Conservation (phyloP, 2,329 filamentous ascomycete genomes). For the Fusarium compactum region DNA sequence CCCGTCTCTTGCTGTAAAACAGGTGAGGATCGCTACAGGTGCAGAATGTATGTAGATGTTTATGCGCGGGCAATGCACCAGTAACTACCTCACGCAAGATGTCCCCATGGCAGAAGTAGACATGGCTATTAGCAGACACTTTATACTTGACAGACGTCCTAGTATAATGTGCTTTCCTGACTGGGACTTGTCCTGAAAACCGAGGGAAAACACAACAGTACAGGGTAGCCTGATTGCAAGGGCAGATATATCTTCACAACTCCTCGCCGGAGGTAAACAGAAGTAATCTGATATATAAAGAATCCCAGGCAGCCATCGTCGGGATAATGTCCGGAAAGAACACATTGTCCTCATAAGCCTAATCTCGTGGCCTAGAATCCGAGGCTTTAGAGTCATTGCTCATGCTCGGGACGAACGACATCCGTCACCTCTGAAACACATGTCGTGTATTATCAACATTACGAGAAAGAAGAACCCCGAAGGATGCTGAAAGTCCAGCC, state of each 20-base stretch:
- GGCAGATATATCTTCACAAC: neutral
- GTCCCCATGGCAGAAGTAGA: no score
- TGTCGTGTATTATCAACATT: neutral
- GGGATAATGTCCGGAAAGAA: no score
- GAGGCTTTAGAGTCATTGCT: neutral
- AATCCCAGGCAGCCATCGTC: neutral
- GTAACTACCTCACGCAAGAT: no score
- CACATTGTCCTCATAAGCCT: neutral
- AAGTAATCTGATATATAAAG: neutral
- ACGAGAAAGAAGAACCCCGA: neutral
- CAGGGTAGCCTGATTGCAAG: neutral
- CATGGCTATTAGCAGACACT: no score
- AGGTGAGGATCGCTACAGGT: neutral
- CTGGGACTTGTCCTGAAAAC: neutral
- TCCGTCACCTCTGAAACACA: neutral
- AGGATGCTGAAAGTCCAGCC: accelerated
- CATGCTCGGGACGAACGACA: neutral
- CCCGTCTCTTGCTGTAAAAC: neutral
- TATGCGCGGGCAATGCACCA: neutral
- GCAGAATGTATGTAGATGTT: neutral
- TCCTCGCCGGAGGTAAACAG: neutral
- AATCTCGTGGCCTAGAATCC: neutral
- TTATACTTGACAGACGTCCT: no score
- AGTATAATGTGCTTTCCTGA: no score
- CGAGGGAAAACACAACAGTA: no score